Percentiles rank a stretch among this genome's conserved stretches.
These are phyloP conservation scores for Powellomyces hirtus DNA, from an alignment of 192 early-diverging fungal genomes.

Conservation along the genomic window DNA sequence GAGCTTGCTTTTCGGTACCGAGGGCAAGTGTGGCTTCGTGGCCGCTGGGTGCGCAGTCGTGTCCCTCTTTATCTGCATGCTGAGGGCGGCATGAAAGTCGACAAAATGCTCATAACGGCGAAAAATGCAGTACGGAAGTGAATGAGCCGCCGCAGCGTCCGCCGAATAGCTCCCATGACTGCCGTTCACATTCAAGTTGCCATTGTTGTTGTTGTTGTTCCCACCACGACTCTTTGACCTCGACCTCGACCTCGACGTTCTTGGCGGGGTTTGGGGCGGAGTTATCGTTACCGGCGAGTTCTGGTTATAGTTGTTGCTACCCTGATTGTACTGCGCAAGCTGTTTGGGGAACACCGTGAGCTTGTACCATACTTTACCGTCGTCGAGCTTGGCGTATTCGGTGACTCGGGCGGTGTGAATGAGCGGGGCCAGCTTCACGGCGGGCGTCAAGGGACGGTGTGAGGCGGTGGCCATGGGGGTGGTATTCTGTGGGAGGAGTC, in stretches of 20 bases:
- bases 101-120: constrained; percentile 24
- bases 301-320: neutral
- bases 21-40: neutral
- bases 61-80: constrained; percentile 1
- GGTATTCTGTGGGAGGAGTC: too few species aligned
- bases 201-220: neutral
- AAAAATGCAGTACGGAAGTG: constrained; percentile 5
- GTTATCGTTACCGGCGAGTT: neutral
- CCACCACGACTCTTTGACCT: neutral
- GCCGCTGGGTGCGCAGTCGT: neutral
- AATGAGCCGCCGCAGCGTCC: neutral
- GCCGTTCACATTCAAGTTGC: neutral
- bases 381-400: constrained; percentile 13
- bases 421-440: constrained; percentile 20
- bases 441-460: constrained; percentile 10
- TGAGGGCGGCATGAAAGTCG: constrained; percentile 10
- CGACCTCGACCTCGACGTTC: neutral
- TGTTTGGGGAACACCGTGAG: constrained; percentile 2
- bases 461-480: neutral
- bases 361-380: constrained; percentile 19
- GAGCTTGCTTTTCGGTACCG: constrained; percentile 17
- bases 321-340: neutral
- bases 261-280: neutral
- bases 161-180: neutral
- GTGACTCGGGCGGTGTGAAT: constrained; percentile 6